Percentiles rank a stretch among this genome's conserved stretches.
Conservation (phyloP, 345 rosid genomes). For the Noccaea bulbosa region DNA sequence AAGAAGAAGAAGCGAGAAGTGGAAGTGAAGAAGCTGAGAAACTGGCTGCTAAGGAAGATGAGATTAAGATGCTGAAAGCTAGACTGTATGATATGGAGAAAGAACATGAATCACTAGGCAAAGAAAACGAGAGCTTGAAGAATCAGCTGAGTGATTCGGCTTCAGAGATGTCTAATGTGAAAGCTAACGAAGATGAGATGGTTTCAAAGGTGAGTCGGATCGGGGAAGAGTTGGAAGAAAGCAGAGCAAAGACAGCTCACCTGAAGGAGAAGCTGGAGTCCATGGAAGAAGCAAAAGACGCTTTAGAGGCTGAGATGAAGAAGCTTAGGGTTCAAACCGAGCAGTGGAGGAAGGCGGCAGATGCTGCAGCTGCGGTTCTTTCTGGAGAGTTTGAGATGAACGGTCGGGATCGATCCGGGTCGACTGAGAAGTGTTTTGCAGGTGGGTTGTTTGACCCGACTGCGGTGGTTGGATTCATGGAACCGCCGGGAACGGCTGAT, state of each 20-base stretch:
- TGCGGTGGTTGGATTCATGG: slow-evolving; percentile 52
- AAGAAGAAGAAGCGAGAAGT: slow-evolving; percentile 37
- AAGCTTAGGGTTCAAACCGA: slow-evolving; percentile 85
- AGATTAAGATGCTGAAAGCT: slow-evolving; percentile 58
- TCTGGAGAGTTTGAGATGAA: slow-evolving; percentile 68
- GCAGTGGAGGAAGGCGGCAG: slow-evolving; percentile 96
- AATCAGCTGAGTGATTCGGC: slow-evolving; percentile 57
- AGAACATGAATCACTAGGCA: slow-evolving; percentile 49
- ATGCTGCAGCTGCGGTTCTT: slow-evolving; percentile 90
- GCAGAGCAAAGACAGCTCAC: slow-evolving; percentile 51
- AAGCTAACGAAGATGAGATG: slow-evolving; percentile 59
- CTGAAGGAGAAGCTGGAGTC: slow-evolving; percentile 60
- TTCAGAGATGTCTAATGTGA: slow-evolving; percentile 43
- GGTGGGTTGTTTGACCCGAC: slow-evolving; percentile 57
- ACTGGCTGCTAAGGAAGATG: slow-evolving; percentile 55
- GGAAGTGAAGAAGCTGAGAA: slow-evolving; percentile 39
- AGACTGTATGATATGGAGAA: slow-evolving; percentile 64
- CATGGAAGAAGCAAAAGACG: slow-evolving; percentile 59
- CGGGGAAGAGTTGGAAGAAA: slow-evolving; percentile 65
- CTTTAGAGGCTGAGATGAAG: slow-evolving; percentile 79
- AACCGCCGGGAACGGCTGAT: slow-evolving; percentile 66
- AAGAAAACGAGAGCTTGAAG: slow-evolving; percentile 63
- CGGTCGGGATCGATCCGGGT: slow-evolving; percentile 68
- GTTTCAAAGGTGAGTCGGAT: slow-evolving; percentile 48
- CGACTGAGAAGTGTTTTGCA: slow-evolving; percentile 69